phyloP scores from a whole-genome alignment of 2,329 filamentous ascomycete species.

The Diaporthe sp. region DNA sequence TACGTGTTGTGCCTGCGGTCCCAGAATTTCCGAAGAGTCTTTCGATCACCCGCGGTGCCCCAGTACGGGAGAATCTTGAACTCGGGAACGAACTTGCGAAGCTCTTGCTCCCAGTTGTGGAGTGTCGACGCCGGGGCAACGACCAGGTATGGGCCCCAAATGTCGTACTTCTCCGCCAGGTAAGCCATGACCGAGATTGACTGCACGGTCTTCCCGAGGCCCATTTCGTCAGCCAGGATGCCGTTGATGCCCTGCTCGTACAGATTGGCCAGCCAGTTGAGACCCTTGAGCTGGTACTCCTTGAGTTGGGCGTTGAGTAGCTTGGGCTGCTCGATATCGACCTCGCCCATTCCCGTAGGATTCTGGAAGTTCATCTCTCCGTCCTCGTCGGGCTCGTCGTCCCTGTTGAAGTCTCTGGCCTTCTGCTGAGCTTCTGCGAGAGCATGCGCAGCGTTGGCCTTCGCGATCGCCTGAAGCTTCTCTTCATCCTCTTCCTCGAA shows the following conservation, averaged over 20 bases:
- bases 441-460: constrained; percentile 95
- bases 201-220: constrained; percentile 98
- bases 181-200: constrained; percentile 99
- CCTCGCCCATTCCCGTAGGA: constrained; percentile 91
- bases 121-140: constrained; percentile 95
- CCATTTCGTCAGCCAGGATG: constrained; percentile 99
- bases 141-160: constrained; percentile 97
- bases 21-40: constrained; percentile 98
- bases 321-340: constrained; percentile 94
- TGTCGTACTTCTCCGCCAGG: constrained; percentile 95
- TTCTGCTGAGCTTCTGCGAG: constrained; percentile 95
- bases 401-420: constrained; percentile 90
- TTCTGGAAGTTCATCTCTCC: constrained; percentile 99
- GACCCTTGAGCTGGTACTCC: constrained; percentile 98
- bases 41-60: constrained; percentile 93
- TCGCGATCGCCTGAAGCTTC: constrained; percentile 81
- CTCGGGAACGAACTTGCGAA: constrained; percentile 91
- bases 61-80: constrained; percentile 98
- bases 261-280: constrained; percentile 98
- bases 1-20: constrained; percentile 98
- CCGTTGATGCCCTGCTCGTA: constrained; percentile 99
- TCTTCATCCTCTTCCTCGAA: constrained; percentile 96
- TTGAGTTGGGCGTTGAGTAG: constrained; percentile 94
- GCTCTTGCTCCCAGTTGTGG: constrained; percentile 99
- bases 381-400: constrained; percentile 80